phyloP scores from a whole-genome alignment of 2,329 filamentous ascomycete species.

The Trichoderma sp. region DNA sequence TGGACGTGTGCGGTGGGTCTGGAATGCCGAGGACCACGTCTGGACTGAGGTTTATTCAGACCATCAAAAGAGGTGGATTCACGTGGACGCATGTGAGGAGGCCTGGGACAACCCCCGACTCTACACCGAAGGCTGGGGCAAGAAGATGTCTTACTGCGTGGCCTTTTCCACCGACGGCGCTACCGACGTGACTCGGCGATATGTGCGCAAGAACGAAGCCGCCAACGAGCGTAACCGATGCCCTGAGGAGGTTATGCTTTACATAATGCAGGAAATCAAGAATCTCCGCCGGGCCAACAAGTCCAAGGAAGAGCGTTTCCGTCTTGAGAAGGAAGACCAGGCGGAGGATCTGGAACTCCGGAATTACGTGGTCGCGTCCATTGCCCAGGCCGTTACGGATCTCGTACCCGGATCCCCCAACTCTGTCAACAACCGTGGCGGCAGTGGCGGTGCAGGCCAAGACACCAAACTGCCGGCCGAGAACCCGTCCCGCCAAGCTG shows the following conservation, averaged over 20 bases:
- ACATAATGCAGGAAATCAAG: slow-evolving; percentile 90
- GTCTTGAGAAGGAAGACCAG: slow-evolving; percentile 75
- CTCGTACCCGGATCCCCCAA: slow-evolving; percentile 53
- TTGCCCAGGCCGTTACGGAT: slow-evolving; percentile 69
- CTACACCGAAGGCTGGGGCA: slow-evolving; percentile 92
- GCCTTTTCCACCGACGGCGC: slow-evolving; percentile 90
- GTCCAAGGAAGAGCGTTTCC: slow-evolving; percentile 79
- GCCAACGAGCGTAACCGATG: slow-evolving; percentile 74
- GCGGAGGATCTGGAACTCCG: slow-evolving; percentile 73
- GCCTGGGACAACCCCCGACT: slow-evolving; percentile 91
- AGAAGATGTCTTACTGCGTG: slow-evolving; percentile 95
- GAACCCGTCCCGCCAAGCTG: slow-evolving; percentile 52
- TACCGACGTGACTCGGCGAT: slow-evolving; percentile 63
- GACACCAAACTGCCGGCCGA: slow-evolving; percentile 62
- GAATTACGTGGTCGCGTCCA: slow-evolving; percentile 68
- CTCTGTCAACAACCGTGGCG: slow-evolving; percentile 25
- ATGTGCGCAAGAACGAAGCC: slow-evolving; percentile 69
- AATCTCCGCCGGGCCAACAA: slow-evolving; percentile 78
- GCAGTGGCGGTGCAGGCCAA: slow-evolving; percentile 37
- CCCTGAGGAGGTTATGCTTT: slow-evolving; percentile 84
- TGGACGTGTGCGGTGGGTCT: slow-evolving; percentile 90
- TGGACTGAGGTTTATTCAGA: slow-evolving; percentile 98
- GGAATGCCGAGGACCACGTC: slow-evolving; percentile 96
- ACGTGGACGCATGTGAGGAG: slow-evolving; percentile 92
- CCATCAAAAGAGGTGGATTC: slow-evolving; percentile 91